Percentiles rank a stretch among this genome's conserved stretches.
phyloP scores from a whole-genome alignment of 768 basidiomycete genomes.

The Chalciporus piperatus region DNA sequence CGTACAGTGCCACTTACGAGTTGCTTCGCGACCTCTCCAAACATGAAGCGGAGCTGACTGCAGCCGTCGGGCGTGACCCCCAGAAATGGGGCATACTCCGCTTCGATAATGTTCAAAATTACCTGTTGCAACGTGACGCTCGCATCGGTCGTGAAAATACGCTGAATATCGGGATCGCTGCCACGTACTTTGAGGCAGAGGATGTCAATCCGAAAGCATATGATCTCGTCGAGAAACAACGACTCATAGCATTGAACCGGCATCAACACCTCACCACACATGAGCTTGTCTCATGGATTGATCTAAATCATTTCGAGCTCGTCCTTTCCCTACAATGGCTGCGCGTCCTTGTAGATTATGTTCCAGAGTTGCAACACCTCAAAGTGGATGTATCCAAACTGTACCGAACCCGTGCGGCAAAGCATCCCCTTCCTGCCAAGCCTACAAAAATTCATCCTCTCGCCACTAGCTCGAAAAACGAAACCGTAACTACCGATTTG shows the following conservation, averaged over 20 bases:
- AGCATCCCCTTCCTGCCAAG: constrained; percentile 1
- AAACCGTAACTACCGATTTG: constrained; percentile 27
- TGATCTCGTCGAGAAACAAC: too few species aligned
- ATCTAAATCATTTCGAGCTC: too few species aligned
- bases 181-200: too few species aligned
- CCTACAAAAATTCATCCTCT: constrained; percentile 26
- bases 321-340: constrained; percentile 28
- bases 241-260: too few species aligned
- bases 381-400: constrained; percentile 19
- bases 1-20: constrained; percentile 22
- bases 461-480: constrained; percentile 27
- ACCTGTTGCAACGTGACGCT: constrained; percentile 23
- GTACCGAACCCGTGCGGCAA: constrained; percentile 22
- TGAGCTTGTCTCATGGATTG: too few species aligned
- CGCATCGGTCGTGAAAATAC: constrained; percentile 27
- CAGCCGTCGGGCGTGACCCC: constrained; percentile 12
- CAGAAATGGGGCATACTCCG: constrained; percentile 12
- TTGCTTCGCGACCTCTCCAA: constrained; percentile 18
- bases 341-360: constrained; percentile 18
- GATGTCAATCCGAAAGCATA: too few species aligned
- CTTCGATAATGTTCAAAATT: constrained; percentile 34
- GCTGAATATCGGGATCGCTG: too few species aligned
- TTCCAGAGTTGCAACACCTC: constrained; percentile 23
- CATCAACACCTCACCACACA: too few species aligned
- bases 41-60: constrained; percentile 16